Evolutionary conservation across 805 yeast genomes (phyloP), one percentile per base, ranked within the genome.

Genomic region (Barnettozyma pratensis): DNA sequence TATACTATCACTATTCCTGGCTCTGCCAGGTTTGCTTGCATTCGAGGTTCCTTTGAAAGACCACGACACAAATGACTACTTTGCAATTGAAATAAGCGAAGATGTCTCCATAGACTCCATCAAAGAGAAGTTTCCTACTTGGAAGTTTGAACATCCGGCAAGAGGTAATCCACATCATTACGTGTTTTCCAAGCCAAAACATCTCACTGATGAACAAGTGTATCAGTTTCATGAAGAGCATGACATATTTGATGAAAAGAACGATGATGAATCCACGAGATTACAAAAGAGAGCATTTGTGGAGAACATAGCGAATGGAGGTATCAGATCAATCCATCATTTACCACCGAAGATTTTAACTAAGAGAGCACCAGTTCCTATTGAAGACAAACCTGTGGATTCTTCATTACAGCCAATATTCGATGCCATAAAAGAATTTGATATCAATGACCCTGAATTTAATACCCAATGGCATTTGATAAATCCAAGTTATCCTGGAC

Each of bases 391-490:
- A 7, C 73, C 72, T 1, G 54, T 67, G 6, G 90, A 81, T 59
- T 80, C 86, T 1, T 73, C 83, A 9, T 67, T 75, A 63, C 56
- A 63, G 41, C 72, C 73, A 0, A 61, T 80, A 7, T 65, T 66
- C 41, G 70, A 75, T 7, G 84, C 79, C 0, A 70, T 71, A 49
- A 70, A 75, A 25, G 65, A 74, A 47, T 77, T 90, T 46, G 69
- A 67, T 8, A 92, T 94, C 46, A 64, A 75, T 19, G 99, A 94
- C 68, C 99, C 99, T 0, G 67, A 76, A n/a, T 92, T 94, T 61
- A 64, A 67, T 9, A 72, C 76, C 37, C 99, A 94, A 67, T 94
- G 99, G 99, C 97, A 92, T 66, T 66, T 94, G n/a, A 68, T 86
- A 37, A 94, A 94, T 61, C 72, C 87, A 1, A 63, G 66, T 6